Percentiles rank a stretch among this genome's conserved stretches.
phyloP scores from a whole-genome alignment of 176 grass and related monocot species.

The Eremochloa ophiuroides region DNA sequence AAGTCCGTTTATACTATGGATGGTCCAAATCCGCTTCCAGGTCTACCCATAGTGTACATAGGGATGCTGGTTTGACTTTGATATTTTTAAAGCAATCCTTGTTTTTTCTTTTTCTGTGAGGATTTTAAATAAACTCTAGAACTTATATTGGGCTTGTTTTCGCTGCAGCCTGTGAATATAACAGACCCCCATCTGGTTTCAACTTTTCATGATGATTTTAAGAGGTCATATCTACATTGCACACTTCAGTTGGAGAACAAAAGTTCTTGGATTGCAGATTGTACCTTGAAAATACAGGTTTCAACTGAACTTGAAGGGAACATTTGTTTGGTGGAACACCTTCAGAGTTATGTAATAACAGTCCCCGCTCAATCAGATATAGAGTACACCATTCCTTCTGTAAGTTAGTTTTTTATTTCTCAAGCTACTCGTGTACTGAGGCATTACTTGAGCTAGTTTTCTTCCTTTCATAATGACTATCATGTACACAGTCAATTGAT shows the following conservation, averaged over 20 bases:
- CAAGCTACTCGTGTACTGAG: background rate
- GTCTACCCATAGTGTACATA: background rate
- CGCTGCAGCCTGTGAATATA: constrained; percentile 81
- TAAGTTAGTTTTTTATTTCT: constrained; percentile 44
- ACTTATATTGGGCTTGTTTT: constrained; percentile 19
- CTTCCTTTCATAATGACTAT: background rate
- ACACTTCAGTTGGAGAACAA: constrained; percentile 91
- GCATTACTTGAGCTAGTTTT: constrained; percentile 13
- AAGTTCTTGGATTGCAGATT: constrained; percentile 76
- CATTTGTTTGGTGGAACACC: constrained; percentile 82
- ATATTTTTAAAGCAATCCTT: background rate
- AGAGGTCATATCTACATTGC: constrained; percentile 81
- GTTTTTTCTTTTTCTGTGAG: background rate
- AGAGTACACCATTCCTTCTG: constrained; percentile 79
- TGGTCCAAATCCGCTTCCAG: too few relatives aligned
- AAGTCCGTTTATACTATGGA: too few relatives aligned
- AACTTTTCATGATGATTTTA: constrained; percentile 82
- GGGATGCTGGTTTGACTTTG: background rate
- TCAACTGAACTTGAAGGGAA: constrained; percentile 70
- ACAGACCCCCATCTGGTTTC: constrained; percentile 81
- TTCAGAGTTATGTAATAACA: constrained; percentile 57
- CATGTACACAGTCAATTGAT: background rate
- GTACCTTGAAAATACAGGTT: constrained; percentile 67
- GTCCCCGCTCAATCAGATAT: constrained; percentile 54
- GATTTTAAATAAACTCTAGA: background rate